Evolutionary conservation across 2,329 filamentous ascomycete species (phyloP).

Genomic region (Venturia pyrina): DNA sequence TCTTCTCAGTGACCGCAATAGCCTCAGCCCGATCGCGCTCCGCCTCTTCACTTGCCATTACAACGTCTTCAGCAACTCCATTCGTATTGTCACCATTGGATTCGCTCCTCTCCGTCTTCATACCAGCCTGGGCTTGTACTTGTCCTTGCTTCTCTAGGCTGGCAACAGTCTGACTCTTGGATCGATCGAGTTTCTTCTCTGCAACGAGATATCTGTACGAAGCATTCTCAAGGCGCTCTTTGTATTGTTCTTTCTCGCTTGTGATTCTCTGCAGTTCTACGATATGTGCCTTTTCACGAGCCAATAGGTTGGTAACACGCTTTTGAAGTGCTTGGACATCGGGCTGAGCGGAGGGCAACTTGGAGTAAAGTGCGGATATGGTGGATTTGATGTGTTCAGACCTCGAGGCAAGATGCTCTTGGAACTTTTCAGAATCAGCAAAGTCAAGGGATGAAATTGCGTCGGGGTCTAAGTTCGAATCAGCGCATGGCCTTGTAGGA

Average conservation of each 20-base stretch:
- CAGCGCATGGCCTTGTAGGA: constrained; percentile 16
- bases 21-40: constrained; percentile 71
- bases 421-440: constrained; percentile 52
- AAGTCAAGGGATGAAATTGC: constrained; percentile 43
- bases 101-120: constrained; percentile 2
- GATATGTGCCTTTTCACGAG: constrained; percentile 71
- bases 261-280: constrained; percentile 66
- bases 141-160: constrained; percentile 45
- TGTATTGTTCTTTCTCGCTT: constrained; percentile 73
- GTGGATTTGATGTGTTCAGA: constrained; percentile 66
- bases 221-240: constrained; percentile 77
- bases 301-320: constrained; percentile 64
- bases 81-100: constrained; percentile 26
- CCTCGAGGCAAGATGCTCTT: constrained; percentile 68
- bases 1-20: constrained; percentile 63
- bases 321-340: constrained; percentile 64
- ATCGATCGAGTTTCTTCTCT: constrained; percentile 85
- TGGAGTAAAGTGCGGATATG: constrained; percentile 57
- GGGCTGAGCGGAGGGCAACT: constrained; percentile 39
- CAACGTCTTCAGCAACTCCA: constrained; percentile 47
- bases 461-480: constrained; percentile 25
- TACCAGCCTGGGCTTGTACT: constrained; percentile 2
- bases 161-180: constrained; percentile 79
- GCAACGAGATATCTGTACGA: constrained; percentile 89
- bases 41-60: constrained; percentile 52